Conservation (phyloP, 2,329 filamentous ascomycete genomes). For the Neophaeococcomyces mojaviensis region DNA sequence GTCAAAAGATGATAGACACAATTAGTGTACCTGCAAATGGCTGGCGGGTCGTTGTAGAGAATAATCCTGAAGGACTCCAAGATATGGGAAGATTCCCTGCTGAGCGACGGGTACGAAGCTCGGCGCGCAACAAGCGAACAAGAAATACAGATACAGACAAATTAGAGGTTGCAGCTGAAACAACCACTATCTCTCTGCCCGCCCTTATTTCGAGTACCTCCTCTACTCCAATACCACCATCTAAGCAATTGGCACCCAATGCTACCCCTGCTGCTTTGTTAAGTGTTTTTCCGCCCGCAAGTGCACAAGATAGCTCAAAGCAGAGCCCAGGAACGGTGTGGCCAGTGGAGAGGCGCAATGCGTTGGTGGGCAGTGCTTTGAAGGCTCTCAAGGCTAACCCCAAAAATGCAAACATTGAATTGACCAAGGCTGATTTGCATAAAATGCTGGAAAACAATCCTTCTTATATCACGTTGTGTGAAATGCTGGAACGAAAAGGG, state of each 20-base stretch:
- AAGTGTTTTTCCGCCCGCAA: neutral
- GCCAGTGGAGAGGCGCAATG: slow-evolving; percentile 42
- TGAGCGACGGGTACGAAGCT: slow-evolving; percentile 18
- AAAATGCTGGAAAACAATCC: slow-evolving; percentile 46
- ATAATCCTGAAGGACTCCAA: slow-evolving; percentile 19
- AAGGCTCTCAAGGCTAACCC: slow-evolving; percentile 38
- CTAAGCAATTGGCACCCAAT: neutral
- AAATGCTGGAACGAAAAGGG: slow-evolving; percentile 43
- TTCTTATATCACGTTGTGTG: slow-evolving; percentile 49
- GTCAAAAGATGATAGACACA: neutral
- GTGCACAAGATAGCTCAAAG: neutral
- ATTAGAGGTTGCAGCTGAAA: neutral
- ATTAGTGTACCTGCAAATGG: slow-evolving; percentile 11
- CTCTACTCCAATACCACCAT: neutral
- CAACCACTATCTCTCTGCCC: neutral
- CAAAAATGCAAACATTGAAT: slow-evolving; percentile 34
- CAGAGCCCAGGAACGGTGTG: slow-evolving; percentile 36
- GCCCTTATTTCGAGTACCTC: neutral
- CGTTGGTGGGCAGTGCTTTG: slow-evolving; percentile 44
- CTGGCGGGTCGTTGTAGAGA: slow-evolving; percentile 16
- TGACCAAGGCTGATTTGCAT: slow-evolving; percentile 36
- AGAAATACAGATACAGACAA: neutral
- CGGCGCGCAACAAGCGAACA: slow-evolving; percentile 6
- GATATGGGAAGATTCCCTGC: slow-evolving; percentile 26
- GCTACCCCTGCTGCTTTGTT: neutral